Evolutionary conservation across 2,329 filamentous ascomycete species (phyloP).

Genomic region (Monilinia aucupariae): DNA sequence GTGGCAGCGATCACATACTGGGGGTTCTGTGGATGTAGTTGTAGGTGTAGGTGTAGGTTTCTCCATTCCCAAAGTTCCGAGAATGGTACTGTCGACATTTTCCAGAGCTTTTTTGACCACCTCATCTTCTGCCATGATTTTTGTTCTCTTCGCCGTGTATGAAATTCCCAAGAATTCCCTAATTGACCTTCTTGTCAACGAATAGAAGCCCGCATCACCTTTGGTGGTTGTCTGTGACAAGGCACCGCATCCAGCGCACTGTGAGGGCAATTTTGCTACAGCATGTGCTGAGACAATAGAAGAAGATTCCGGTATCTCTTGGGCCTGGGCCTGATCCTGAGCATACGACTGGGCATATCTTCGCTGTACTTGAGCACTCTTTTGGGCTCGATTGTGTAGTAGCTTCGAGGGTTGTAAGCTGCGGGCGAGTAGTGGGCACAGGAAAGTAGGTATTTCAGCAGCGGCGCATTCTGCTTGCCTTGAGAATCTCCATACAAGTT

Average conservation of each 20-base stretch:
- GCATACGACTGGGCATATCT: conserved; percentile 14
- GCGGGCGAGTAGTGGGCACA: conserved; percentile 41
- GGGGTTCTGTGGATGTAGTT: conserved; percentile 34
- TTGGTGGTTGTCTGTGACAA: conserved; percentile 52
- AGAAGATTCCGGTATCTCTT: neutral
- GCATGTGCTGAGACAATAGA: neutral
- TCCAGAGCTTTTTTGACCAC: conserved; percentile 40
- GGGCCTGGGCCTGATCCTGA: neutral
- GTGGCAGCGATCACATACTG: conserved; percentile 85
- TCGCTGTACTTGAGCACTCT: conserved; percentile 2
- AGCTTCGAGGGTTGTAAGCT: neutral
- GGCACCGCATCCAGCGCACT: conserved; percentile 61
- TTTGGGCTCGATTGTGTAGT: neutral
- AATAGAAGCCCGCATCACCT: conserved; percentile 52
- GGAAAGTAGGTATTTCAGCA: conserved; percentile 43
- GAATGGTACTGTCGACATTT: conserved; percentile 20
- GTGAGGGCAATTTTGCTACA: conserved; percentile 43
- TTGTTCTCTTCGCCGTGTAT: neutral
- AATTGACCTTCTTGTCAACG: conserved; percentile 47
- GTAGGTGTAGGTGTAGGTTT: neutral
- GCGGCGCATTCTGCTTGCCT: conserved; percentile 21
- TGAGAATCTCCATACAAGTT: conserved; percentile 17
- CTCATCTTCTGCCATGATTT: conserved; percentile 39
- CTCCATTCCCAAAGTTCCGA: conserved; percentile 19
- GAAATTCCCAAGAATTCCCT: conserved; percentile 41